These are phyloP conservation scores for Crithidia brevicula DNA, from an alignment of 208 protist genomes.

Conservation along the genomic window DNA sequence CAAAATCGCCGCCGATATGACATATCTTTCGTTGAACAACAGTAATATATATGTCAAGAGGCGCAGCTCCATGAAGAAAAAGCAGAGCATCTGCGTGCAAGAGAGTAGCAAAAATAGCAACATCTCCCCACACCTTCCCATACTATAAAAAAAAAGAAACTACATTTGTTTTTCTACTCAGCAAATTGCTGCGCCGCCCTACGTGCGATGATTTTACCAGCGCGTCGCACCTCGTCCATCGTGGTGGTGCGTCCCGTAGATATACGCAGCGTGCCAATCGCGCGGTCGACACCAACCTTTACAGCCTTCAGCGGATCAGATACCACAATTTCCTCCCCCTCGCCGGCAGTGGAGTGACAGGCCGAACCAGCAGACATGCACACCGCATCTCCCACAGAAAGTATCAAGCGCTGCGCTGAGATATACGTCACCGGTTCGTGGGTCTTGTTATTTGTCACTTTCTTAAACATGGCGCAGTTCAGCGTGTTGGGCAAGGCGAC, in stretches of 20 bases:
- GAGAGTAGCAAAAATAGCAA: no score
- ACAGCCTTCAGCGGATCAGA: constrained; percentile 76
- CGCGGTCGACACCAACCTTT: constrained; percentile 50
- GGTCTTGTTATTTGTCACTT: constrained; percentile 31
- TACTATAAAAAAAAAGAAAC: no score
- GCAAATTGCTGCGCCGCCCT: constrained; percentile 80
- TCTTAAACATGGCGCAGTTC: constrained; percentile 79
- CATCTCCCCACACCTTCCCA: no score
- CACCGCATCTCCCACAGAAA: constrained; percentile 64
- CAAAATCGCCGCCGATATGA: neutral
- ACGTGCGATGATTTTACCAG: constrained; percentile 72
- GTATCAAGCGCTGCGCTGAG: constrained; percentile 69
- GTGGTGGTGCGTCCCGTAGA: constrained; percentile 75
- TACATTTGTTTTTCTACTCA: constrained; percentile 39
- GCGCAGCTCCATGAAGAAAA: no score
- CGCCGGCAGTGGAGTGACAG: constrained; percentile 70
- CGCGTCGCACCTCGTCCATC: constrained; percentile 67
- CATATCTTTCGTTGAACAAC: neutral
- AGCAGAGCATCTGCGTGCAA: no score
- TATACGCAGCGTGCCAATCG: constrained; percentile 79
- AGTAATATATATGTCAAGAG: no score
- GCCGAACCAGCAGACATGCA: constrained; percentile 88
- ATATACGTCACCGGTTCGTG: constrained; percentile 59
- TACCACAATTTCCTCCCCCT: constrained; percentile 52
- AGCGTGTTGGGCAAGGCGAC: constrained; percentile 85